phyloP scores from a whole-genome alignment of 2,329 filamentous ascomycete species.

The Penicillium sp. region DNA sequence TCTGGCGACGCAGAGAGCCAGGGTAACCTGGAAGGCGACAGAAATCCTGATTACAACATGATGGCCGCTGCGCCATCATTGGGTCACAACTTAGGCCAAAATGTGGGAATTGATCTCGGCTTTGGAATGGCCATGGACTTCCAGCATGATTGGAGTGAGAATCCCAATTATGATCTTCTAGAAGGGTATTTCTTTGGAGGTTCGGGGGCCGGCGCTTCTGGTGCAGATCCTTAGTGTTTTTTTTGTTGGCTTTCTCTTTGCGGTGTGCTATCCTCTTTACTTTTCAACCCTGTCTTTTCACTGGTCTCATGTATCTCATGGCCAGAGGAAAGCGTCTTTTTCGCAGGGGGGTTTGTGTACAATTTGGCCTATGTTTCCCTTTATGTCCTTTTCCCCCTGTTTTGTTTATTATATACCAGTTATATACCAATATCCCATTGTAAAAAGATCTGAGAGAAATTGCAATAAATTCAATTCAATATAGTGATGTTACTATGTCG shows the following conservation, averaged over 20 bases:
- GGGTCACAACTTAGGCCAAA: conserved; percentile 34
- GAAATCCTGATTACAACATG: conserved; percentile 31
- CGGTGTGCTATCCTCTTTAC: not conserved
- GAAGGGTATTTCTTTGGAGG: conserved; percentile 59
- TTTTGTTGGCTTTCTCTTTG: conserved; percentile 3
- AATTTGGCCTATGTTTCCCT: not conserved
- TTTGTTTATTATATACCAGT: conserved; percentile 13
- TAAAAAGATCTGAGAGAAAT: conserved; percentile 3
- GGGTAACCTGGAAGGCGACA: conserved; percentile 28
- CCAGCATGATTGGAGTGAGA: conserved; percentile 53
- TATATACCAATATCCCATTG: conserved; percentile 8
- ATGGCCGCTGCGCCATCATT: conserved; percentile 32
- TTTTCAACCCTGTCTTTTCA: conserved; percentile 4
- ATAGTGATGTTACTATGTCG: not conserved
- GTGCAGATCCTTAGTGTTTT: conserved; percentile 17
- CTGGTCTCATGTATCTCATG: not conserved
- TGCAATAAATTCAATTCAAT: not conserved
- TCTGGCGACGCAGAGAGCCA: conserved; percentile 35
- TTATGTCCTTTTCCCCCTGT: not conserved
- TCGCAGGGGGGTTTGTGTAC: conserved; percentile 7
- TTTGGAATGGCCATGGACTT: conserved; percentile 48
- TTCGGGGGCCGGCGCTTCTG: conserved; percentile 30
- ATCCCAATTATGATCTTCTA: conserved; percentile 52
- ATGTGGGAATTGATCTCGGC: conserved; percentile 47
- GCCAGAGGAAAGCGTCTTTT: conserved; percentile 5